Evolutionary conservation across 2,329 filamentous ascomycete genomes (phyloP), one percentile per base, ranked within the genome.

Genomic region (Coniochaeta prunicola): DNA sequence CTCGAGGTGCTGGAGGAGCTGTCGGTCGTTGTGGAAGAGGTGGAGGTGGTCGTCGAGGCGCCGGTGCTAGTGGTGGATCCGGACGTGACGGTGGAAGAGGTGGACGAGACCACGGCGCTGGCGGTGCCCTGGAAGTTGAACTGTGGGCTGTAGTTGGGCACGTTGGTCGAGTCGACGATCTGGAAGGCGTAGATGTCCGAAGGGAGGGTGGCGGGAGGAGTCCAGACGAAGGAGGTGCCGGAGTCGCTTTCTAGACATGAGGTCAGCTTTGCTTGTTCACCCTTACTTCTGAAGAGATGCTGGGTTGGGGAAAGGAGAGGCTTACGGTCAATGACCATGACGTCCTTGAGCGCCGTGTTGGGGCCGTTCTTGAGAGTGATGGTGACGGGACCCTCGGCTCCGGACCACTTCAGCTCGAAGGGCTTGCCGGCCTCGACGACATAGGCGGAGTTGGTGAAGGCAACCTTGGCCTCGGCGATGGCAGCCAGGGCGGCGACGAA

Each of bases 381-480:
- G 59, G 73, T 77, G 60, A 79, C 77, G 13, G 74, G 69, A 40
- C 76, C 76, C 4, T 61, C 57, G 34, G 72, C 74, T 30, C 69
- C 70, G 56, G 61, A 34, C 78, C 78, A 81, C 57, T 68, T 77
- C 60, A 81, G 69, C 58, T 68, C 71, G 68, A 79, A 80, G 57
- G 76, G 66, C 66, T 69, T 31, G 61, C 74, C 76, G 59, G 71
- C 70, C 45, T 61, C 48, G 58, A 80, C 62, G 36, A 50, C 21
- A 26, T 17, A 58, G 65, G 72, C 33, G 53, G 55, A 57, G 67
- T 73, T 74, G 66, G 67, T 69, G 59, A 74, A 65, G 10, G 60
- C 40, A 54, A 68, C 66, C 58, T 61, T 57, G 58, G 68, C 71
- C 58, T 64, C 58, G 58, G 59, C 70, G 24, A 65, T 63, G 64